Conservation (phyloP, 257 asterid genomes). For the Thymus mandschuricus region DNA sequence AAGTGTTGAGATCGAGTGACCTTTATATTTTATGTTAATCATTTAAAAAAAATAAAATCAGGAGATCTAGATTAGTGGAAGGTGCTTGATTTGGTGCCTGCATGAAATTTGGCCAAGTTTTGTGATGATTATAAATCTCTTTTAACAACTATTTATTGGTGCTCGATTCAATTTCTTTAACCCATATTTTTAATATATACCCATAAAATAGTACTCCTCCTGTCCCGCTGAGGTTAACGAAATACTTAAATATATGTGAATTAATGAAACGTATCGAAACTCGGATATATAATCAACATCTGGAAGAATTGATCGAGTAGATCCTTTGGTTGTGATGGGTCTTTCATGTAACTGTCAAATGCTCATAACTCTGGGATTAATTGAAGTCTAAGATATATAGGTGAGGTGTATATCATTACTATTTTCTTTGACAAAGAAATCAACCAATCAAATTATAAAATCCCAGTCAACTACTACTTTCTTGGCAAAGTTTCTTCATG, state of each 20-base stretch:
- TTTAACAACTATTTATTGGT: slow-evolving; percentile 13
- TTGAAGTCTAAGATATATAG: slow-evolving; percentile 49
- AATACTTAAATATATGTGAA: too few species aligned
- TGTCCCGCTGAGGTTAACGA: too few species aligned
- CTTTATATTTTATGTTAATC: too few species aligned
- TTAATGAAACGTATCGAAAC: too few species aligned
- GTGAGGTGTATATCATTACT: background rate
- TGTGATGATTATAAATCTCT: slow-evolving; percentile 22
- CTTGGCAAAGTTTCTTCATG: slow-evolving; percentile 15
- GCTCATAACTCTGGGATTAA: slow-evolving; percentile 41
- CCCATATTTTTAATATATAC: too few species aligned
- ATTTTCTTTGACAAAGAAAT: slow-evolving; percentile 24
- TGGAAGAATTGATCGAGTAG: background rate
- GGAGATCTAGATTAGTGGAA: too few species aligned
- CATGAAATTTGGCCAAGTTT: background rate
- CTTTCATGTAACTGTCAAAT: slow-evolving; percentile 43
- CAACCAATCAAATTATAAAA: background rate
- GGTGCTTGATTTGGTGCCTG: too few species aligned
- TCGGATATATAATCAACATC: background rate
- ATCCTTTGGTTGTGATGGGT: slow-evolving; percentile 40
- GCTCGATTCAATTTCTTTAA: background rate
- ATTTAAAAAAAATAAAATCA: too few species aligned
- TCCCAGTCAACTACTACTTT: slow-evolving; percentile 28
- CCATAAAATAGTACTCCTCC: too few species aligned
- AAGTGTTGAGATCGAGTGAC: too few species aligned